Conservation (phyloP, 176 grass and related monocot genomes). For the Panicum miliaceum region DNA sequence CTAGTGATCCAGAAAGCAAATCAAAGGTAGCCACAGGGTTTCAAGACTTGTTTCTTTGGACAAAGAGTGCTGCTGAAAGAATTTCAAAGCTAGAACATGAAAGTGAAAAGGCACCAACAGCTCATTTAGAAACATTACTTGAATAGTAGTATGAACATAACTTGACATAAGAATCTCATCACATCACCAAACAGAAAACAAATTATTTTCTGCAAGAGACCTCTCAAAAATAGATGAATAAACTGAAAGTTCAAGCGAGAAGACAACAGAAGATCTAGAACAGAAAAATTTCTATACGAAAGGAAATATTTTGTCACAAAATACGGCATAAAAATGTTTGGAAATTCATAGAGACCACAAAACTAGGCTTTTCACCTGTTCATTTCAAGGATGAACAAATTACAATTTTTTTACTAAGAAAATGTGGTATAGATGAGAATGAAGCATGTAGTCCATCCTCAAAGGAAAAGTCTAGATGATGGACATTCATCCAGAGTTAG, state of each 20-base stretch:
- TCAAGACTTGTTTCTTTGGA: constrained; percentile 29
- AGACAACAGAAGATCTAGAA: neutral
- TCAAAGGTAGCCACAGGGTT: neutral
- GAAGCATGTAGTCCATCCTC: neutral
- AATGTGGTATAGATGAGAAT: neutral
- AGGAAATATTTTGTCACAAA: neutral
- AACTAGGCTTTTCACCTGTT: neutral
- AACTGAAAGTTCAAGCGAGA: neutral
- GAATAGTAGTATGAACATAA: constrained; percentile 47
- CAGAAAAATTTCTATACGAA: neutral
- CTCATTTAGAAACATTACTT: constrained; percentile 25
- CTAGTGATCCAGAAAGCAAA: neutral
- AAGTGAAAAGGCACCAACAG: constrained; percentile 23
- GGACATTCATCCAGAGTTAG: no score
- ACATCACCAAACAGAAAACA: neutral
- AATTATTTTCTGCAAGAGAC: neutral
- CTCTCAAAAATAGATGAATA: neutral
- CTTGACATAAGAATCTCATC: neutral
- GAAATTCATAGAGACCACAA: neutral
- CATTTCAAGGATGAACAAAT: neutral
- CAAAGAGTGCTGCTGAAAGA: neutral
- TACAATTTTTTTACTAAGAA: neutral
- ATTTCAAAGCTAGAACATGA: constrained; percentile 1
- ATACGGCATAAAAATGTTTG: neutral
- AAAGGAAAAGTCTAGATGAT: constrained; percentile 8